Evolutionary conservation across 306 rosid species (phyloP).

Genomic region (Casuarina glauca): DNA sequence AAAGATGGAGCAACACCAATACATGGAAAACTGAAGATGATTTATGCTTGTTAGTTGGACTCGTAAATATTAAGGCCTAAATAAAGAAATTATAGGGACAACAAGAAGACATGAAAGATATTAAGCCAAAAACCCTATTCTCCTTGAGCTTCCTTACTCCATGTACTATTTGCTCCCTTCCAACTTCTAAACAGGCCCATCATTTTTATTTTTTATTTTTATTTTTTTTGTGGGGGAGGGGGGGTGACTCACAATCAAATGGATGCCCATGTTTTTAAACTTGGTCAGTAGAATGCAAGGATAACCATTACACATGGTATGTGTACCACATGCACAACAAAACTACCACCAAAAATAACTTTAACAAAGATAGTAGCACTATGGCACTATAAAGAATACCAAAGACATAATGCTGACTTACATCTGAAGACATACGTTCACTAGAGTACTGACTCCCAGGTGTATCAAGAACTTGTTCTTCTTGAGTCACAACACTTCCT

Average conservation of each 20-base stretch:
- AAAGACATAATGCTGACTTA: conserved; percentile 35
- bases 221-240: too few relatives aligned
- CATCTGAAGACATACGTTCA: conserved; percentile 44
- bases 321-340: not conserved
- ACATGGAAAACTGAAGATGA: not conserved
- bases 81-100: not conserved
- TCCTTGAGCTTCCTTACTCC: conserved; percentile 5
- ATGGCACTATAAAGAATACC: not conserved
- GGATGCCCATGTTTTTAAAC: not conserved
- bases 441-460: conserved; percentile 28
- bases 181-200: conserved; percentile 9
- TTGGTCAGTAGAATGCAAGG: not conserved
- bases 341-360: not conserved
- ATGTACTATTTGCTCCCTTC: conserved; percentile 1
- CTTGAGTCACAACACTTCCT: conserved; percentile 58
- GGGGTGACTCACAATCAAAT: not conserved
- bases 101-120: not conserved
- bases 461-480: conserved; percentile 41
- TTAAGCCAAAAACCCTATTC: not conserved
- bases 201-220: conserved; percentile 2
- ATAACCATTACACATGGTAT: not conserved
- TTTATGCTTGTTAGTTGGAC: not conserved
- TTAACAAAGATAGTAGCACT: conserved; percentile 1
- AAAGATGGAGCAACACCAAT: not conserved
- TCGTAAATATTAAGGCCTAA: not conserved